These are phyloP conservation scores for Microbotryomycetes sp. DNA, from an alignment of 1,284 basidiomycete species.

Conservation along the genomic window DNA sequence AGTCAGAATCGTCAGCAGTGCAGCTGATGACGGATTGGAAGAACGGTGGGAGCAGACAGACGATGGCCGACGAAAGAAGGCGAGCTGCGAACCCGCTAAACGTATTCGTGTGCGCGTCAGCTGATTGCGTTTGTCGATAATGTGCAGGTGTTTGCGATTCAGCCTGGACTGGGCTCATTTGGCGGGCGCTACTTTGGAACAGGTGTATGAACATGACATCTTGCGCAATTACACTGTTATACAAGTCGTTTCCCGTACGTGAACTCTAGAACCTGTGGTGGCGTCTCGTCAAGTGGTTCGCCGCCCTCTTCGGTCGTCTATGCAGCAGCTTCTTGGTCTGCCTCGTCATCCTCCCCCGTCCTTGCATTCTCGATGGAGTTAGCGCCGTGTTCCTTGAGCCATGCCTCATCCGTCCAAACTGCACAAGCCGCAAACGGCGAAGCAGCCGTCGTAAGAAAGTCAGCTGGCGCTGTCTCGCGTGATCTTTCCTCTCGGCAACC, in stretches of 20 bases:
- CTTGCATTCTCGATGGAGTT: conserved; percentile 1
- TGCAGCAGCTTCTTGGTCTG: not conserved
- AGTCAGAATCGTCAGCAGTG: conserved; percentile 65
- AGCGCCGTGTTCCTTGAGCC: conserved; percentile 30
- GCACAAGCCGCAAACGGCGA: too few species aligned
- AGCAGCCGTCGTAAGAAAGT: too few species aligned
- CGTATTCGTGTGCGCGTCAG: not conserved
- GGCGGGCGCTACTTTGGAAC: conserved; percentile 30
- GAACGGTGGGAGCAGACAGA: conserved; percentile 57
- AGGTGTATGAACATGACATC: not conserved
- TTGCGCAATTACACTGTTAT: not conserved
- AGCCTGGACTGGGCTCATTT: conserved; percentile 25
- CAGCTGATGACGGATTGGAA: conserved; percentile 63
- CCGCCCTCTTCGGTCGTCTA: too few species aligned
- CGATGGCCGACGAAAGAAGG: conserved; percentile 20
- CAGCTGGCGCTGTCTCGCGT: too few species aligned
- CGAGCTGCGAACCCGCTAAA: not conserved
- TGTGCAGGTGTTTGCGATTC: conserved; percentile 26
- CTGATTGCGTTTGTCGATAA: not conserved
- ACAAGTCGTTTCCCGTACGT: too few species aligned
- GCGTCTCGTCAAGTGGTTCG: too few species aligned
- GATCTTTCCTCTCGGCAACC: too few species aligned
- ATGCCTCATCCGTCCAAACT: conserved; percentile 36
- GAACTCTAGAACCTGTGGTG: too few species aligned
- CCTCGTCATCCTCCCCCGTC: not conserved